Base-by-base conservation (phyloP, 2,329 filamentous ascomycete genomes). In the Sporothrix pseudoabietina region DNA sequence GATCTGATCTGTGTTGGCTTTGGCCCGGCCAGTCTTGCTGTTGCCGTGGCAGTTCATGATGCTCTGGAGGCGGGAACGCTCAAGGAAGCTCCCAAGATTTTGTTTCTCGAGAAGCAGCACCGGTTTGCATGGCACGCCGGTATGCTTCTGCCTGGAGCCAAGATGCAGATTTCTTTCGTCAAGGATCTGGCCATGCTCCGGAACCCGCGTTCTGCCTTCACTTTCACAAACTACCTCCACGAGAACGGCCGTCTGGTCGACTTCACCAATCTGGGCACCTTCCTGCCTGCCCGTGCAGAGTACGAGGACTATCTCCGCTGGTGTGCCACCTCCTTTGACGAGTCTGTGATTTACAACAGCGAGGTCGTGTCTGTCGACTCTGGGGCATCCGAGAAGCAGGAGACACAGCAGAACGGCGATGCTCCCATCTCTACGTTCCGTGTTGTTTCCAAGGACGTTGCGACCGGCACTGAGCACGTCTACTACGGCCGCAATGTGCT, bases 151-250 rank as follows among this genome's bases (percentile, higher is more conserved):
- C 93, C 94, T 0, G 94, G 94, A 5, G 93, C 94, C 71, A 94
- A 92, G 83, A 98, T 98, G 95, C 95, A 98, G 81, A 98, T 98
- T 78, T 97, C 93, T 10, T 98, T 97, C 84, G 88, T 98, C 84
- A 98, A 98, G 84, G 95, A 98, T 80, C 88, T 98, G 81, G 95
- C 95, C 3, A 96, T 93, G 3, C 86, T 97, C 77, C 88, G 95
- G 73, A 91, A 98, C 80, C 95, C 95, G 8, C 89, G 92, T 76
- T 97, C 93, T 77, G 88, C 94, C 78, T 98, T 98, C 82, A 98
- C 95, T 16, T 98, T 98, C 83, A 85, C 97, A 79, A 98, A 98
- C 83, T 98, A 98, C 81, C 88, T 98, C 14, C 92, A 97, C 83
- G 83, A 88, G 77, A 91, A 97, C 78, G 87, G 87, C 72, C 88